phyloP scores from a whole-genome alignment of 73 alveolate species.

The Vitrella brassicaformis region DNA sequence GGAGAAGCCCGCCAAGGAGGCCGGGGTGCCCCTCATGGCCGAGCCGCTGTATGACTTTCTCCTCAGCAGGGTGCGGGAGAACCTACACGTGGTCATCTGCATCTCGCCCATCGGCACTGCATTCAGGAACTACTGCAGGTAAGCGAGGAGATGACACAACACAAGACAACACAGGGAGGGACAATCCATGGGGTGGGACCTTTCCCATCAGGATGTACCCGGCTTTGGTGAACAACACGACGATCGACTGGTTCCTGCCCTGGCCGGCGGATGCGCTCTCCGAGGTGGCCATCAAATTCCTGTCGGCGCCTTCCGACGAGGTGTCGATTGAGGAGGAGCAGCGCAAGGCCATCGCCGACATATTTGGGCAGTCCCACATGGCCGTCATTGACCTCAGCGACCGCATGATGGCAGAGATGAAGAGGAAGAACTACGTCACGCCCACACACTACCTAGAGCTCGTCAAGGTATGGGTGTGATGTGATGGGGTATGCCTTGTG shows the following conservation, averaged over 20 bases:
- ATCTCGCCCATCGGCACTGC: constrained; percentile 95
- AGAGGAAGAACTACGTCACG: constrained; percentile 95
- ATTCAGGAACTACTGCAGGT: constrained; percentile 76
- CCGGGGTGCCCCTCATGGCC: not conserved
- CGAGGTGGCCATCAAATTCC: constrained; percentile 71
- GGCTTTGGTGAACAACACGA: constrained; percentile 94
- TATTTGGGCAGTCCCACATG: constrained; percentile 20
- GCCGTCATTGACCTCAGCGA: not conserved
- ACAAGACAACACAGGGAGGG: too few species aligned
- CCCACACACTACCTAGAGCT: constrained; percentile 97
- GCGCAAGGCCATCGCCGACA: constrained; percentile 15
- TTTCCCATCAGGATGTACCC: constrained; percentile 99
- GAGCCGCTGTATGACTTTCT: constrained; percentile 88
- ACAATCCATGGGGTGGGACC: too few species aligned
- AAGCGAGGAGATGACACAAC: too few species aligned
- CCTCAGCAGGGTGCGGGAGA: constrained; percentile 84
- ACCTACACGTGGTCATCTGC: constrained; percentile 89
- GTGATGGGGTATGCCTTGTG: too few species aligned
- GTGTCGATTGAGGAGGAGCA: constrained; percentile 60
- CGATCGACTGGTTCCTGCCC: constrained; percentile 93
- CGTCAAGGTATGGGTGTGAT: constrained; percentile 34
- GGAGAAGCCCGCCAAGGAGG: constrained; percentile 35
- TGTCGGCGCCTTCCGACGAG: constrained; percentile 35
- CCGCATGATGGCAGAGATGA: constrained; percentile 52
- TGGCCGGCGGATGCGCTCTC: constrained; percentile 99